Evolutionary conservation across 495 filamentous ascomycete species (phyloP), one percentile per base, ranked within the genome.

Genomic region (Lophium mytilinum): DNA sequence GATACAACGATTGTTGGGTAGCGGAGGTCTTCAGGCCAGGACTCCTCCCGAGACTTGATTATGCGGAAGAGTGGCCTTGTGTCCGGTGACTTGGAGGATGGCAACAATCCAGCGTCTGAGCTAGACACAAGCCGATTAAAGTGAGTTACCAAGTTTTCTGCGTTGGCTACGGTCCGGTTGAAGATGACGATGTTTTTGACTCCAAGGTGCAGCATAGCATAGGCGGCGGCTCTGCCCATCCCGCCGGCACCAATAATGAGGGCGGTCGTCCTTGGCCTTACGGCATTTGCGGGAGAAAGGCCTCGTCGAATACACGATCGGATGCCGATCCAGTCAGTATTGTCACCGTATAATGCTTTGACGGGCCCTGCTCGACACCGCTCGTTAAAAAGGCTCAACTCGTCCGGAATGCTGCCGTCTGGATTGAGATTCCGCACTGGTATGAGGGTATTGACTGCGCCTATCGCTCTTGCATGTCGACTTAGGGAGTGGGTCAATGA

Each of bases 241-340:
- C 88, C 87, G 35, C 88, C 88, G 0, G 88, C 88, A 18, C 88
- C 88, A 55, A 90, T 79, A 10, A 93, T 83, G 4, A 93, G 69
- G 0, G 78, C 87, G 0, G 83, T 85, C 1, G 85, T 88, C 54
- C 74, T 78, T 0, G 81, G 80, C 55, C 83, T 84, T 4, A 90
- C 84, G 3, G 83, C 84, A 65, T 93, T 91, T 11, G 85, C 79
- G 10, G 88, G 88, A 11, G 87, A 90, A 50, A 91, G 82, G 52
- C 88, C 87, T 30, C 87, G 80, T 3, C 80, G 80, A 24, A 90
- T 77, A 60, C 86, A 89, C 5, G 75, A 76, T 64, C 80, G 73
- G 24, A 91, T 87, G 12, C 87, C 83, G 24, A 85, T 85, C 85
- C 87, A 93, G 70, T 91, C 88, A 0, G 87, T 93, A 66, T 93